These are phyloP conservation scores for Blastobotrys indianensis DNA, from an alignment of 1,139 yeast species.

Conservation along the genomic window DNA sequence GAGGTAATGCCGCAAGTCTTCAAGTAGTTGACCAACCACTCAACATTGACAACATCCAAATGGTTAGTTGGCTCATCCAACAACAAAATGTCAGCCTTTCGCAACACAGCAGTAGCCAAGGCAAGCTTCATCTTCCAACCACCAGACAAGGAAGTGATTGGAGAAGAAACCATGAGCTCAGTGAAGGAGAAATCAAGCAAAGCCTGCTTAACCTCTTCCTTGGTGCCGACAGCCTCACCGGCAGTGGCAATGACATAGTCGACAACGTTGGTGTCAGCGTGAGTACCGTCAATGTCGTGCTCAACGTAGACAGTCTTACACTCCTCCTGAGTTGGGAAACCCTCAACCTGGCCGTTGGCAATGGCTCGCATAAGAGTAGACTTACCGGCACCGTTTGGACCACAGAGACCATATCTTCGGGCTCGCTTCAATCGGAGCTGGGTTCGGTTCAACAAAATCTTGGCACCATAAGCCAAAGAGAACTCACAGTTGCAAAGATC, in stretches of 20 bases:
- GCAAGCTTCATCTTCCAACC: conserved; percentile 99
- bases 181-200: conserved; percentile 87
- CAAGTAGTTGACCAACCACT: conserved; percentile 99
- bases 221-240: conserved; percentile 50
- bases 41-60: conserved; percentile 98
- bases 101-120: conserved; percentile 97
- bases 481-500: conserved; percentile 99
- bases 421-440: conserved; percentile 99
- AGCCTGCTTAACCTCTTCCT: conserved; percentile 58
- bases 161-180: conserved; percentile 85
- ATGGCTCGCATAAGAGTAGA: conserved; percentile 99
- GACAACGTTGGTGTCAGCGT: conserved; percentile 88
- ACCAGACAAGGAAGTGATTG: conserved; percentile 95
- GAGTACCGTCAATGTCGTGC: conserved; percentile 98
- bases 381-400: conserved; percentile 99
- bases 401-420: conserved; percentile 99
- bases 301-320: conserved; percentile 99
- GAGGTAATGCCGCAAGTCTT: conserved; percentile 97
- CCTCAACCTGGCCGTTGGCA: conserved; percentile 99
- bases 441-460: conserved; percentile 98
- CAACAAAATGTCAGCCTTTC: conserved; percentile 95
- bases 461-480: conserved; percentile 99
- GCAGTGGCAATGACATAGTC: conserved; percentile 82
- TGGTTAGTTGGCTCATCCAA: conserved; percentile 99
- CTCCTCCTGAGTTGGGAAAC: conserved; percentile 98